Evolutionary conservation across 2,329 filamentous ascomycete species (phyloP).

Genomic region (Diaporthe citrichinensis): DNA sequence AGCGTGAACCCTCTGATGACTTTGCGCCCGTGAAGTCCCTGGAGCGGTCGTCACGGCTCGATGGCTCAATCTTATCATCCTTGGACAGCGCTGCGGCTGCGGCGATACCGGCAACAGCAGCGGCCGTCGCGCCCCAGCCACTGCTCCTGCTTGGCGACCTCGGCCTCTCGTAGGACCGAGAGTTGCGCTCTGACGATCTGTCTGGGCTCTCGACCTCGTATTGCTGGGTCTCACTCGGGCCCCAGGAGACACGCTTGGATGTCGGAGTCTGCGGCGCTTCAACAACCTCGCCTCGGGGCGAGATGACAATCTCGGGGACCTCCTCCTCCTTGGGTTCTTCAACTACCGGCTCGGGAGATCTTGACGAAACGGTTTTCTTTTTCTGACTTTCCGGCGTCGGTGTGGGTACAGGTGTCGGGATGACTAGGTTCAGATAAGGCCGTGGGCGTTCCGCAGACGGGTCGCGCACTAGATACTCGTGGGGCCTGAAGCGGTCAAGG

Average conservation of each 20-base stretch:
- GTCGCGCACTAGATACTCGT: conserved; percentile 56
- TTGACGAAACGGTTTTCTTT: conserved; percentile 43
- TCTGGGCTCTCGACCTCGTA: conserved; percentile 74
- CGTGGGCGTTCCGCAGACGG: conserved; percentile 68
- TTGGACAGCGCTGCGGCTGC: conserved; percentile 47
- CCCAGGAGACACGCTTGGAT: conserved; percentile 73
- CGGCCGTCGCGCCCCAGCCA: conserved; percentile 67
- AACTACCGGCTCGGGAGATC: conserved; percentile 40
- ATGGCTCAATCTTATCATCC: conserved; percentile 15
- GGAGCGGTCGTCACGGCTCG: conserved; percentile 38
- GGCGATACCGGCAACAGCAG: conserved; percentile 60
- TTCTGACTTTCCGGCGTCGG: conserved; percentile 61
- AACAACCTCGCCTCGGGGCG: conserved; percentile 58
- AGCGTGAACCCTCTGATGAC: conserved; percentile 32
- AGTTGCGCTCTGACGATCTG: conserved; percentile 50
- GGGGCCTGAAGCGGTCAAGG: conserved; percentile 52
- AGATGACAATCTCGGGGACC: conserved; percentile 52
- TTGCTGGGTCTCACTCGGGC: conserved; percentile 74
- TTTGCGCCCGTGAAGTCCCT: conserved; percentile 40
- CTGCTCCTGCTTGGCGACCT: conserved; percentile 50
- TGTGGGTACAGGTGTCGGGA: conserved; percentile 70
- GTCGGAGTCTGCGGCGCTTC: conserved; percentile 57
- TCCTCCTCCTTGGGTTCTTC: conserved; percentile 43
- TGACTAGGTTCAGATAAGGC: conserved; percentile 72
- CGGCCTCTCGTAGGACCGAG: conserved; percentile 49